Evolutionary conservation across 768 basidiomycete species (phyloP).

Genomic region (Agrocybe praecox): DNA sequence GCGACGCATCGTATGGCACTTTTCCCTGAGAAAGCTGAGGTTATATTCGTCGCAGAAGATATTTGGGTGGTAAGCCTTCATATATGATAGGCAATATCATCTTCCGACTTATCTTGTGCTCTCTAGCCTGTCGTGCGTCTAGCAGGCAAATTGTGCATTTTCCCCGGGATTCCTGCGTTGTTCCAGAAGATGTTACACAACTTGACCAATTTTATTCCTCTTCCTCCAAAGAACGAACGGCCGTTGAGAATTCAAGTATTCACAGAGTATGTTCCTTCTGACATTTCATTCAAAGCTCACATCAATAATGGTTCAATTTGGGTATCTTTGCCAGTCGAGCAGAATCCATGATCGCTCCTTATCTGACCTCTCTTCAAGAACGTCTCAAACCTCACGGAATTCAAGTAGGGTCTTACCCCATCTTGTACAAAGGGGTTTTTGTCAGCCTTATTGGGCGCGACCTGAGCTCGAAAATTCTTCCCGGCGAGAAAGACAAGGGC

Average conservation of each 20-base stretch:
- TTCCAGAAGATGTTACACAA: slow-evolving; percentile 82
- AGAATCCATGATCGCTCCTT: slow-evolving; percentile 85
- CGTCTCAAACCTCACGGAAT: slow-evolving; percentile 76
- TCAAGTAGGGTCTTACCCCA: slow-evolving; percentile 80
- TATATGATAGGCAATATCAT: neutral
- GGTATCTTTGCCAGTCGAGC: slow-evolving; percentile 45
- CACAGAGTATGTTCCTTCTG: slow-evolving; percentile 58
- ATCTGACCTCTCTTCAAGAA: slow-evolving; percentile 74
- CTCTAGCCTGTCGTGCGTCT: slow-evolving; percentile 82
- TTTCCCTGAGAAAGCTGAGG: slow-evolving; percentile 79
- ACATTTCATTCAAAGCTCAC: neutral
- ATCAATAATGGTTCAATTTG: neutral
- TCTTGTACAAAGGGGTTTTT: slow-evolving; percentile 64
- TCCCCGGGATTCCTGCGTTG: slow-evolving; percentile 88
- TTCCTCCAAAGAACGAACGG: slow-evolving; percentile 75
- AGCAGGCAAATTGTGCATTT: slow-evolving; percentile 83
- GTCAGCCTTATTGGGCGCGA: slow-evolving; percentile 70
- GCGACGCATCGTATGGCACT: slow-evolving; percentile 90
- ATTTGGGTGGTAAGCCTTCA: slow-evolving; percentile 77
- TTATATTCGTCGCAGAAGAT: slow-evolving; percentile 76
- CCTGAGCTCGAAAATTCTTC: slow-evolving; percentile 22
- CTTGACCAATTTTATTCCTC: slow-evolving; percentile 71
- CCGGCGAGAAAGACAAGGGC: slow-evolving; percentile 48
- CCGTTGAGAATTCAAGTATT: slow-evolving; percentile 83
- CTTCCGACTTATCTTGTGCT: neutral